Evolutionary conservation across 495 filamentous ascomycete genomes (phyloP).

Genomic region (Astrocystis sublimbata): DNA sequence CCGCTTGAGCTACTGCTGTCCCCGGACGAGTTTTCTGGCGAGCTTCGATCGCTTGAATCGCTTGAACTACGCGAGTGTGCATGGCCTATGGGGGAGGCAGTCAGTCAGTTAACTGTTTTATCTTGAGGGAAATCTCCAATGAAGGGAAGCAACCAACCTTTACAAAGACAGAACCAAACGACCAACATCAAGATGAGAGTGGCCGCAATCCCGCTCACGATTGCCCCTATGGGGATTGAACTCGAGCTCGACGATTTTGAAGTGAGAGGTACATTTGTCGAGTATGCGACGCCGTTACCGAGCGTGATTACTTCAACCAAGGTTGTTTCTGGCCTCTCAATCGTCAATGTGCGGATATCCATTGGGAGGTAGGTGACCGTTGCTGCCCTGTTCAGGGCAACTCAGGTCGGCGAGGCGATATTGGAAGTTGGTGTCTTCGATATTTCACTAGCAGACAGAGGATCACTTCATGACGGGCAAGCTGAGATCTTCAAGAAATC

Average conservation of each 20-base stretch:
- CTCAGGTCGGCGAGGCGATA: background rate
- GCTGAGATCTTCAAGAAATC: no score
- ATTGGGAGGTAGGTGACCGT: background rate
- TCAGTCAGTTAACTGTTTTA: slow-evolving; percentile 6
- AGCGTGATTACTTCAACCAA: slow-evolving; percentile 13
- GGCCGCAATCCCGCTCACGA: slow-evolving; percentile 19
- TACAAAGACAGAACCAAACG: slow-evolving; percentile 17
- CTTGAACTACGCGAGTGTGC: background rate
- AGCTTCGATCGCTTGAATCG: background rate
- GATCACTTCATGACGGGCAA: no score
- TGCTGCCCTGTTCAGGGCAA: background rate
- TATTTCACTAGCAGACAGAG: background rate
- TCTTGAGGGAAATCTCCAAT: background rate
- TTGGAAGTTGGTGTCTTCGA: background rate
- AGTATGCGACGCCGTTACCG: background rate
- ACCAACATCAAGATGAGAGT: slow-evolving; percentile 13
- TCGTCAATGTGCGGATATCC: slow-evolving; percentile 17
- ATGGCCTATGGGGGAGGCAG: background rate
- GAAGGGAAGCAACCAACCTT: background rate
- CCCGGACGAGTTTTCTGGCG: background rate
- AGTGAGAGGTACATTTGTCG: slow-evolving; percentile 2
- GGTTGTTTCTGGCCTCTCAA: slow-evolving; percentile 6
- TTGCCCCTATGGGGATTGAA: slow-evolving; percentile 19
- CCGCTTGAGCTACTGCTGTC: background rate
- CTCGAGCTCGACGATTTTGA: background rate